These are phyloP conservation scores for Globisporangium nunn DNA, from an alignment of 352 stramenopile genomes.

Conservation along the genomic window DNA sequence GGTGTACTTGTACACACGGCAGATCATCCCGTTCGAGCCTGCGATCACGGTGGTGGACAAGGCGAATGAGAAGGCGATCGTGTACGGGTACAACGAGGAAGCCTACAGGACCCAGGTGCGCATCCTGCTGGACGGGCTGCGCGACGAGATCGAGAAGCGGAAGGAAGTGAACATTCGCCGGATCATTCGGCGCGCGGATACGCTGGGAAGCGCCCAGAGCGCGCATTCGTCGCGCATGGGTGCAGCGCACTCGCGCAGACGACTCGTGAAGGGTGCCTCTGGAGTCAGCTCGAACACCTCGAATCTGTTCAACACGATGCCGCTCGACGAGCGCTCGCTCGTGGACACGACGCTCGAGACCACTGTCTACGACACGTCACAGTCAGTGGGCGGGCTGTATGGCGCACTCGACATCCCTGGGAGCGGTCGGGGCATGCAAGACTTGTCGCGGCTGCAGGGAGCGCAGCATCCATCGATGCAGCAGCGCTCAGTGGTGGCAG, in stretches of 20 bases:
- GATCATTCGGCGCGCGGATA: constrained; percentile 24
- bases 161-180: constrained; percentile 61
- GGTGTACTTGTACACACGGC: constrained; percentile 78
- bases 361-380: constrained; percentile 21
- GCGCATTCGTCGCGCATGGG: constrained; percentile 9
- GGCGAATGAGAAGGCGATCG: constrained; percentile 29
- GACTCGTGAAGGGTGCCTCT: constrained; percentile 9
- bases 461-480: constrained; percentile 23
- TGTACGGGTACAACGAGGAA: constrained; percentile 63
- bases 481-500: constrained; percentile 23
- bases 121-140: constrained; percentile 65
- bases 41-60: constrained; percentile 51
- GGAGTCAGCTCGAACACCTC: constrained; percentile 19
- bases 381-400: constrained; percentile 14
- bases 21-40: constrained; percentile 73
- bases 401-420: constrained; percentile 13
- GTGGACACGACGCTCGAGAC: constrained; percentile 22
- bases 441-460: constrained; percentile 7
- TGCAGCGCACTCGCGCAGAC: background rate
- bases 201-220: constrained; percentile 9
- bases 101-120: constrained; percentile 64
- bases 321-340: constrained; percentile 37
- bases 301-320: constrained; percentile 30
- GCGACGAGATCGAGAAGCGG: constrained; percentile 80
- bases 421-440: constrained; percentile 18